phyloP scores from a whole-genome alignment of 345 rosid genomes.

The Zanthoxylum bungeanum region DNA sequence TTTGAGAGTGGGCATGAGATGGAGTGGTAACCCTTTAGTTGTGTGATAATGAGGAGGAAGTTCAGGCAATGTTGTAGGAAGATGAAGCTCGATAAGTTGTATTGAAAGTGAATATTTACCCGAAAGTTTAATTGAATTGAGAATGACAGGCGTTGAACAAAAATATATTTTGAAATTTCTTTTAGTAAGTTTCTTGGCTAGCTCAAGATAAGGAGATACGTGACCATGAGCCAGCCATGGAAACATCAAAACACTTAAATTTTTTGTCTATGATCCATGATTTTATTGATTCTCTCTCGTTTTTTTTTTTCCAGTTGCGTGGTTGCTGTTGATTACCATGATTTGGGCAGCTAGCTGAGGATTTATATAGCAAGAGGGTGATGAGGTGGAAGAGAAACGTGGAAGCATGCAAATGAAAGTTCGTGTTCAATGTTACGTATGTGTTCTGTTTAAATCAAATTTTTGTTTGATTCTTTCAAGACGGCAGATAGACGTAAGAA shows the following conservation, averaged over 20 bases:
- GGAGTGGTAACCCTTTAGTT: slow-evolving; percentile 36
- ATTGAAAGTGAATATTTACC: slow-evolving; percentile 17
- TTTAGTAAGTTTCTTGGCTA: slow-evolving; percentile 30
- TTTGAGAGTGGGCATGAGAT: slow-evolving; percentile 32
- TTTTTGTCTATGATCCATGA: slow-evolving; percentile 1
- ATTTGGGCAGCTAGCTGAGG: not conserved
- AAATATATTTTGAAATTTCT: slow-evolving; percentile 30
- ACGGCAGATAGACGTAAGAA: not conserved
- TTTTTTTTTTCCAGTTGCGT: not conserved
- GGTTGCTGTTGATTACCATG: not conserved
- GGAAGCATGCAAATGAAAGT: slow-evolving; percentile 3
- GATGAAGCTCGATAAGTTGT: slow-evolving; percentile 31
- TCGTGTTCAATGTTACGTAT: not conserved
- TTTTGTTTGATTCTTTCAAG: not conserved
- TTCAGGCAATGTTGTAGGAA: slow-evolving; percentile 28
- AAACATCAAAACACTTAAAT: slow-evolving; percentile 29
- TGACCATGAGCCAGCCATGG: slow-evolving; percentile 58
- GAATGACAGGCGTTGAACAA: slow-evolving; percentile 37
- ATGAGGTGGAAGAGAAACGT: not conserved
- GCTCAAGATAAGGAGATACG: slow-evolving; percentile 39
- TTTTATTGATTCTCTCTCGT: not conserved
- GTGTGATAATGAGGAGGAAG: slow-evolving; percentile 51
- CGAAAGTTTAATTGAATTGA: slow-evolving; percentile 18
- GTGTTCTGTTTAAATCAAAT: not conserved
- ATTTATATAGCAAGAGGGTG: not conserved